Evolutionary conservation across 495 filamentous ascomycete genomes (phyloP).

Genomic region (Lindgomyces ingoldianus): DNA sequence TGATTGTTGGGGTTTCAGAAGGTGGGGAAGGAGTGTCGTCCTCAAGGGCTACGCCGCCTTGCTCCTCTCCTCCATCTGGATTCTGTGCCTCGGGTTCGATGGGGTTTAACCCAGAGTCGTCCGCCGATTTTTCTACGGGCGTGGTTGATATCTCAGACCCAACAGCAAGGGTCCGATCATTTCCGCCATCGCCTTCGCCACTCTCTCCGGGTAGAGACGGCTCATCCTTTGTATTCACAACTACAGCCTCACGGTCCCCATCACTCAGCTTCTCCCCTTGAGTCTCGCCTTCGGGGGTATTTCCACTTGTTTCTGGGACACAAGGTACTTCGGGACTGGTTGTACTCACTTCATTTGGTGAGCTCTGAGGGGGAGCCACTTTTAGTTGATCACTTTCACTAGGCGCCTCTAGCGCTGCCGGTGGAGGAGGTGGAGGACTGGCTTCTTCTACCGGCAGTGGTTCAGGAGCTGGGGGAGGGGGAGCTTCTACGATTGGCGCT

Average conservation of each 20-base stretch:
- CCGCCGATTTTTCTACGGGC: neutral
- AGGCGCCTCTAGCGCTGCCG: neutral
- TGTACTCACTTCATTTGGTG: neutral
- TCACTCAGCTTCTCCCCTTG: neutral
- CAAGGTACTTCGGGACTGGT: neutral
- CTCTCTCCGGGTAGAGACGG: neutral
- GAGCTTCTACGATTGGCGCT: conserved; percentile 19
- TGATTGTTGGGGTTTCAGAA: neutral
- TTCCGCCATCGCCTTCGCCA: neutral
- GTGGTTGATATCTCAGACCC: neutral
- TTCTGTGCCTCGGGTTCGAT: neutral
- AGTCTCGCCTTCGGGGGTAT: neutral
- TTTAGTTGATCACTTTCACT: neutral
- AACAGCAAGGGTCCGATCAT: neutral
- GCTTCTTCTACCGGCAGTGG: conserved; percentile 9
- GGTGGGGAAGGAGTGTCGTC: neutral
- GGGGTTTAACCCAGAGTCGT: neutral
- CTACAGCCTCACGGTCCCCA: too few species aligned
- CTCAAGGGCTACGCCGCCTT: conserved; percentile 1
- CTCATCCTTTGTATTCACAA: too few species aligned
- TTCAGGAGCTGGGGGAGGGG: conserved; percentile 13
- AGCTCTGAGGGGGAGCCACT: neutral
- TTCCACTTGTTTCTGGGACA: conserved; percentile 7
- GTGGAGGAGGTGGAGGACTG: conserved; percentile 12
- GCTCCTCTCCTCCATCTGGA: neutral